These are phyloP conservation scores for Azolla pinnata DNA, from an alignment of 75 land plant genomes.

Conservation along the genomic window DNA sequence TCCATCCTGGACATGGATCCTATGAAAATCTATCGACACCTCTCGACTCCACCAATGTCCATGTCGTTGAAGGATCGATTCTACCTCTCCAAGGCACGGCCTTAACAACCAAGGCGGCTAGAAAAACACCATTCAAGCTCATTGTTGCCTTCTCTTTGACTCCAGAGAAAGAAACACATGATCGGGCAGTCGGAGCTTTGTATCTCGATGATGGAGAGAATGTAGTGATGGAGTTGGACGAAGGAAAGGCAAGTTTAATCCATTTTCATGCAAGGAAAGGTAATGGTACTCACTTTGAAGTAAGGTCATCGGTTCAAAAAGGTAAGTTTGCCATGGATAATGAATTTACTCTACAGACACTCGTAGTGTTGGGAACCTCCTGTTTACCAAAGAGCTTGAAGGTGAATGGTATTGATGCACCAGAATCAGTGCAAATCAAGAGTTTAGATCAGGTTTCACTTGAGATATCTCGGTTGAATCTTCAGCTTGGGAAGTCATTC, in stretches of 20 bases:
- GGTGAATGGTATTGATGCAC: too few relatives aligned
- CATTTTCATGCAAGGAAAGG: slow-evolving; percentile 9
- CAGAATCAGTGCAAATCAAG: too few relatives aligned
- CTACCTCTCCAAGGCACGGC: slow-evolving; percentile 63
- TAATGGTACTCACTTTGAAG: too few relatives aligned
- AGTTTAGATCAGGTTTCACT: too few relatives aligned
- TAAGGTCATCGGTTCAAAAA: too few relatives aligned
- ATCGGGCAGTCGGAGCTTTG: slow-evolving; percentile 16
- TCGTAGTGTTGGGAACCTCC: too few relatives aligned
- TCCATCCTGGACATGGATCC: slow-evolving; percentile 11
- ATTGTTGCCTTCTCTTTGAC: slow-evolving; percentile 21
- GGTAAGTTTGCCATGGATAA: too few relatives aligned
- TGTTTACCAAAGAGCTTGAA: too few relatives aligned
- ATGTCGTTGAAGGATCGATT: slow-evolving; percentile 46
- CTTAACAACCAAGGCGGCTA: slow-evolving; percentile 38
- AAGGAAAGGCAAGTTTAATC: slow-evolving; percentile 29
- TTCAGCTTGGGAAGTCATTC: too few relatives aligned
- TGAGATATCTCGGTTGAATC: too few relatives aligned
- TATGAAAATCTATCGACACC: slow-evolving; percentile 52
- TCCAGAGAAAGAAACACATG: not conserved
- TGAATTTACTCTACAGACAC: too few relatives aligned
- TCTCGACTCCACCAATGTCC: slow-evolving; percentile 49
- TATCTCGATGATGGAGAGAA: slow-evolving; percentile 34
- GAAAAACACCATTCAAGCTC: slow-evolving; percentile 50
- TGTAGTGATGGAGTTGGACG: slow-evolving; percentile 24